A percentile compares a stretch with the other conserved stretches of the same genome.
phyloP scores from a whole-genome alignment of 106 monocot genomes.

The Allium cepa region DNA sequence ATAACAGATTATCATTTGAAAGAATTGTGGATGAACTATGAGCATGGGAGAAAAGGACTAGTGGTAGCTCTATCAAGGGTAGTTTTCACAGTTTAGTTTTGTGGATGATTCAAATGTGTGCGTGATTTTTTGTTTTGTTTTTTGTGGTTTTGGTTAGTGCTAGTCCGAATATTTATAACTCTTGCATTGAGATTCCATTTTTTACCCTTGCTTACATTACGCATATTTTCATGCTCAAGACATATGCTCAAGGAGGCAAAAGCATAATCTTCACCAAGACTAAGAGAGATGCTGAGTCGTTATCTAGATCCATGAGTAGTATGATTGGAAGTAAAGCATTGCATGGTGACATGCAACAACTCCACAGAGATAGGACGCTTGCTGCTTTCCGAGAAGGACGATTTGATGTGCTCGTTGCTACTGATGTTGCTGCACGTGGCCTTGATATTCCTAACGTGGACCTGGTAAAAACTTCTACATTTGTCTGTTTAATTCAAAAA shows the following conservation, averaged over 20 bases:
- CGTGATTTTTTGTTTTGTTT: too few relatives aligned
- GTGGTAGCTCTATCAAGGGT: too few relatives aligned
- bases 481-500: background rate
- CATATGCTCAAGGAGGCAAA: constrained; percentile 34
- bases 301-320: constrained; percentile 35
- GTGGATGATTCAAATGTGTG: too few relatives aligned
- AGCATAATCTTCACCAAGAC: constrained; percentile 46
- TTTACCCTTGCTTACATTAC: constrained; percentile 2
- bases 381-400: constrained; percentile 32
- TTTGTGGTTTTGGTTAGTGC: too few relatives aligned
- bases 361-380: constrained; percentile 35
- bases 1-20: too few relatives aligned
- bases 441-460: constrained; percentile 48
- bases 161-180: too few relatives aligned
- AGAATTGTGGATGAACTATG: too few relatives aligned
- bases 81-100: too few relatives aligned
- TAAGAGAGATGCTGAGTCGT: constrained; percentile 38
- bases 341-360: constrained; percentile 47
- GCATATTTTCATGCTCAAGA: constrained; percentile 15
- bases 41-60: too few relatives aligned
- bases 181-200: background rate
- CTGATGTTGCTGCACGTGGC: constrained; percentile 51
- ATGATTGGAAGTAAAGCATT: constrained; percentile 36
- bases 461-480: constrained; percentile 5
- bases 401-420: constrained; percentile 40